Evolutionary conservation across 352 stramenopile species (phyloP), one percentile per base, ranked within the genome.

Genomic region (Pythium biforme): DNA sequence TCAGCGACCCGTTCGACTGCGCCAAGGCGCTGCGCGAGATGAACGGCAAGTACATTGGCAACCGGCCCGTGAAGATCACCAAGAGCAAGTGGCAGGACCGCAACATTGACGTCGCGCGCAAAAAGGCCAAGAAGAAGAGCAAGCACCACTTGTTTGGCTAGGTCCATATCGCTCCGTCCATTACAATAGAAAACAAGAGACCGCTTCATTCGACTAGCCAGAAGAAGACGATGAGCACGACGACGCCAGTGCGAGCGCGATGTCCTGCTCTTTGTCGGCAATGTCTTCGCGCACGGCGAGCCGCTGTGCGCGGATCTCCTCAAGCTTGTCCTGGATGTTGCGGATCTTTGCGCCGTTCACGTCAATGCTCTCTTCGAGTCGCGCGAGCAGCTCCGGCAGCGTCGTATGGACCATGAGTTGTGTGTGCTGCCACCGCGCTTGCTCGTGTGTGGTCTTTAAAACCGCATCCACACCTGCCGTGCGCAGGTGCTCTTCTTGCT

Each of bases 41-140:
- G 92, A 97, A 98, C 77, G 92, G 96, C 58, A 97, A 96, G 66
- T 99, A 97, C 81, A 92, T 98, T 68, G 92, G 92, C 33, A 95
- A 93, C 27, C 82, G 95, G 12, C 95, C 94, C 0, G 97, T 98
- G 31, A 97, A 98, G 70, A 83, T 99, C 31, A 96, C 90, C 69
- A 91, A 97, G 53, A 97, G 90, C 78, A 96, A 97, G 70, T 98
- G 93, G 92, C 86, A 98, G 69, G 94, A 99, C 40, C 86, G 93
- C 52, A 95, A 98, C 68, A 87, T 96, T 40, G 92, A 97, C 66
- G 79, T 93, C 12, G 88, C 94, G 34, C 84, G 76, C 45, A 94
- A 96, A 73, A 96, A 97, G 67, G 83, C 90, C 63, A 80, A 82
- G 40, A 94, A 94, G 73, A 89, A 90, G 62, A 89, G 81, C 66